Evolutionary conservation across 371 early-diverging fungal species (phyloP).

Genomic region (Capniomyces stellatus): DNA sequence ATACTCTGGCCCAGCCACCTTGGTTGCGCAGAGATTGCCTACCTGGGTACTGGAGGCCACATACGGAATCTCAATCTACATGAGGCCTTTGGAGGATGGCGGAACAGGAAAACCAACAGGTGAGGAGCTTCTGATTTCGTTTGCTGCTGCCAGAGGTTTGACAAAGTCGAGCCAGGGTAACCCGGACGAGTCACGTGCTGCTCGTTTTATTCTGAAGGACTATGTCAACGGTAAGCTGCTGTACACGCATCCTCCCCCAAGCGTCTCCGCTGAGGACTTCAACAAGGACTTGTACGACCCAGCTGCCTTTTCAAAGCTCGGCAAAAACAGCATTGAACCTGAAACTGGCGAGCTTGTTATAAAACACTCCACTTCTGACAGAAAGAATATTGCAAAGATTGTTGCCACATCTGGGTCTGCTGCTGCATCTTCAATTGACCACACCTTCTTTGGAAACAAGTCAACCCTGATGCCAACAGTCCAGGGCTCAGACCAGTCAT

Average conservation of each 20-base stretch:
- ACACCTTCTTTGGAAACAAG: slow-evolving; percentile 36
- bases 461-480: slow-evolving; percentile 30
- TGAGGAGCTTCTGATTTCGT: slow-evolving; percentile 55
- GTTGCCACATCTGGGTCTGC: slow-evolving; percentile 23
- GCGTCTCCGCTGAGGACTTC: slow-evolving; percentile 31
- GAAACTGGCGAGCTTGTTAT: slow-evolving; percentile 8
- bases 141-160: slow-evolving; percentile 80
- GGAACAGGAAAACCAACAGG: slow-evolving; percentile 66
- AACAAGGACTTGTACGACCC: slow-evolving; percentile 55
- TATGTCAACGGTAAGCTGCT: slow-evolving; percentile 73
- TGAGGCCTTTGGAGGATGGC: slow-evolving; percentile 60
- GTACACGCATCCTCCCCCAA: slow-evolving; percentile 72
- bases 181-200: slow-evolving; percentile 93
- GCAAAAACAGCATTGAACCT: slow-evolving; percentile 11
- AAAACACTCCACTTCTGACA: slow-evolving; percentile 18
- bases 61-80: slow-evolving; percentile 79
- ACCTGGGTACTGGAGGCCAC: slow-evolving; percentile 68
- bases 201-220: slow-evolving; percentile 88
- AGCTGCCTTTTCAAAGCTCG: slow-evolving; percentile 29
- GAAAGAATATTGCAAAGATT: slow-evolving; percentile 26
- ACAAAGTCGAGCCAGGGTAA: slow-evolving; percentile 82
- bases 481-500: slow-evolving; percentile 18
- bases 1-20: slow-evolving; percentile 65
- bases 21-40: slow-evolving; percentile 79
- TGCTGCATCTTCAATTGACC: slow-evolving; percentile 40